These are phyloP conservation scores for Yamadazyma spencermartinsiae DNA, from an alignment of 1,139 yeast genomes.

Conservation along the genomic window DNA sequence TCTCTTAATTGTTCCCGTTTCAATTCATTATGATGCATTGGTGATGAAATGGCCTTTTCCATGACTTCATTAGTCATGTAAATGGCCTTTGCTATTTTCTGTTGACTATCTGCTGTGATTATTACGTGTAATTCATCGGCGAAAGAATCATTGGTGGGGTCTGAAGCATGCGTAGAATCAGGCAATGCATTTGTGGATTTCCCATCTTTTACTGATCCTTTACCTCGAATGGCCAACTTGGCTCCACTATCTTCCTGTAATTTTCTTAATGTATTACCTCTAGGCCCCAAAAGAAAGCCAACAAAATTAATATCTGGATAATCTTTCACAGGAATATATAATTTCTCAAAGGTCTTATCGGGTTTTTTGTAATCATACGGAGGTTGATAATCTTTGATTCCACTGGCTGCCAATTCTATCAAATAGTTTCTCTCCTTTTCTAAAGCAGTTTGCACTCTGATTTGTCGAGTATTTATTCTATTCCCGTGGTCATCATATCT, in stretches of 20 bases:
- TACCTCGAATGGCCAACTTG: constrained; percentile 81
- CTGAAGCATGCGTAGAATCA: constrained; percentile 23
- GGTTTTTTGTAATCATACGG: constrained; percentile 82
- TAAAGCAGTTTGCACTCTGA: constrained; percentile 56
- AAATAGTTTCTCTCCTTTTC: constrained; percentile 80
- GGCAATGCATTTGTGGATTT: constrained; percentile 38
- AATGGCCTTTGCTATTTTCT: constrained; percentile 73
- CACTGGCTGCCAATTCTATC: constrained; percentile 69
- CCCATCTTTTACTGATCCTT: constrained; percentile 95
- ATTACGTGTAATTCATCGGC: constrained; percentile 85
- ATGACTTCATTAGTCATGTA: constrained; percentile 74
- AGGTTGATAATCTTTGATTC: constrained; percentile 77
- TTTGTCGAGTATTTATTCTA: constrained; percentile 82
- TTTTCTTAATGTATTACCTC: constrained; percentile 85
- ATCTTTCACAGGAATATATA: constrained; percentile 81
- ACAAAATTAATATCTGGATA: constrained; percentile 93
- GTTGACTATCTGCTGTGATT: constrained; percentile 81
- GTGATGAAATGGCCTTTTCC: constrained; percentile 80
- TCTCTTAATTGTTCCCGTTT: constrained; percentile 90
- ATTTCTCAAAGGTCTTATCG: constrained; percentile 69
- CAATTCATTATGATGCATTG: constrained; percentile 90
- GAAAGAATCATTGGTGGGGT: constrained; percentile 20
- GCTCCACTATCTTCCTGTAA: constrained; percentile 87
- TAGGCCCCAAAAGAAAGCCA: constrained; percentile 89
- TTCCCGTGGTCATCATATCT: constrained; percentile 80